phyloP scores from a whole-genome alignment of 108 stramenopile species.

The Nannochloropsis gaditana region DNA sequence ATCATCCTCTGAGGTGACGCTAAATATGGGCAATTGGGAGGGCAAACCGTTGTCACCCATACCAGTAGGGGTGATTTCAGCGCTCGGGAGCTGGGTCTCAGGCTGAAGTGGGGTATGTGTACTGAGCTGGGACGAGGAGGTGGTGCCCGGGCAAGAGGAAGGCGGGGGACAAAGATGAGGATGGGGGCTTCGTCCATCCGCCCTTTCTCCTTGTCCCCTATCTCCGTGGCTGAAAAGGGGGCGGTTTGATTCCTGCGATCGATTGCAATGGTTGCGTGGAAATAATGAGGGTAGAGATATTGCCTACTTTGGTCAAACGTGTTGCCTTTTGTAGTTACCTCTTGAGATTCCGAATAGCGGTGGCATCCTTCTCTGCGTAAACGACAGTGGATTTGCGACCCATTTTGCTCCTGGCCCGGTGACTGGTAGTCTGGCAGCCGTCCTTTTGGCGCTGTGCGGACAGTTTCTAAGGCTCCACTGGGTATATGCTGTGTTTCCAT shows the following conservation, averaged over 20 bases:
- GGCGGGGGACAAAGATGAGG: background rate
- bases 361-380: too few species aligned
- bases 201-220: background rate
- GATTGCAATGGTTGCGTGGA: background rate
- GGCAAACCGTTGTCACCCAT: background rate
- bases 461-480: too few species aligned
- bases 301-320: too few species aligned
- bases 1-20: background rate
- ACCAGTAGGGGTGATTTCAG: background rate
- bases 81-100: too few species aligned
- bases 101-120: too few species aligned
- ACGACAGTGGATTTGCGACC: too few species aligned
- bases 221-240: background rate
- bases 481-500: background rate
- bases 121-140: background rate
- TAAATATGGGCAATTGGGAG: background rate
- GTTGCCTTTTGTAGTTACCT: too few species aligned
- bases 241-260: background rate
- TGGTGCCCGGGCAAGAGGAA: background rate
- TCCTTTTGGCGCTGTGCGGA: too few species aligned
- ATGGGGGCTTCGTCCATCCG: background rate
- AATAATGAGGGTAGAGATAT: too few species aligned
- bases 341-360: too few species aligned
- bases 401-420: too few species aligned
- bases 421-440: too few species aligned